Evolutionary conservation across 371 early-diverging fungal genomes (phyloP), one percentile per base, ranked within the genome.

Genomic region (Mucor mucedo): DNA sequence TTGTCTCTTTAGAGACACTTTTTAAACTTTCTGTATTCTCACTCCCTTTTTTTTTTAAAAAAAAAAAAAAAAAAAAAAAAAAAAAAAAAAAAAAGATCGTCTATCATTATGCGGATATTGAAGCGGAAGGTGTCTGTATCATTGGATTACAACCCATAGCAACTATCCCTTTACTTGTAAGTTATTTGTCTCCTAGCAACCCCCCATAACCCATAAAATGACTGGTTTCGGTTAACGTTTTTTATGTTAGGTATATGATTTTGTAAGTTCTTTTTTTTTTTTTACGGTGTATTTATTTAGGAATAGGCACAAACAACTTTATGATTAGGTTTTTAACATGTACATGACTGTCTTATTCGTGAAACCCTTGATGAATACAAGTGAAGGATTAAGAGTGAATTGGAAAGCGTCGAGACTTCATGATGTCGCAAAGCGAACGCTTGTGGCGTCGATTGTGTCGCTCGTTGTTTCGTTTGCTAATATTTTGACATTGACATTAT

Each of bases 271-370:
- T 0, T 14, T 21, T 21, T 21, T 21, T 21, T 21, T 21, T 21
- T 21, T 21, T 21, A 21, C 1, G 21, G 21, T 21, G 21, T 21
- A 21, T 1, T 21, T 21, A 21, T 21, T 21, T 21, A 21, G 21
- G 21, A 21, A 21, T 21, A 21, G 21, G 21, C 21, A 21, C 21
- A 21, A 21, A 21, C 21, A 21, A 21, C 21, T 21, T 21, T 21
- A 21, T 21, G 21, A 21, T 30, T 56, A 80, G 81, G 33, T 72
- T 27, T 71, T 82, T 67, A 82, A 77, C 42, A 14, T 71, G 5
- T 82, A 82, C 55, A 77, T 84, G 71, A 84, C 84, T 0, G 58
- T 75, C 3, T 61, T 84, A 30, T 86, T 86, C 49, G 57, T 84
- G 11, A 66, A 53, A 9, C 76, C 84, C 0, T 57, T 86, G 30